Base-by-base conservation (phyloP, 2,329 filamentous ascomycete genomes). In the Phoma sp. region DNA sequence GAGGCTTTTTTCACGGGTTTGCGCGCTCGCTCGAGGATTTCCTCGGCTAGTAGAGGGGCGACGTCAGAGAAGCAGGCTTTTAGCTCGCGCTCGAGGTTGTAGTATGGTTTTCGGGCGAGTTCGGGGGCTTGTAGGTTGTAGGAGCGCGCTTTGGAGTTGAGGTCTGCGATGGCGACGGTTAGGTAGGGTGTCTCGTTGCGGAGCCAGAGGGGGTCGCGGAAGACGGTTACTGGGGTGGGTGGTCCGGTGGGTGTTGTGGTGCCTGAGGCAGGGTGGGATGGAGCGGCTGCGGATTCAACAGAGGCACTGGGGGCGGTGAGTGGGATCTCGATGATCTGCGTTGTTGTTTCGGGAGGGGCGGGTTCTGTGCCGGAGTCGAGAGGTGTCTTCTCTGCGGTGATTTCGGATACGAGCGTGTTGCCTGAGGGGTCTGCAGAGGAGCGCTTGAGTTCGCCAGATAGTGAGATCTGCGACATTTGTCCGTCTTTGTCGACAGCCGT, bases 111-210 rank as follows among this genome's bases (percentile, higher is more conserved):
- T 76, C 95, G 96, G 2, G 93, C 93, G 1, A 96, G 82, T 48
- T 92, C 88, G 0, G 95, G 95, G 0, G 95, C 93, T 87, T 96
- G 93, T 3, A 98, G 84, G 66, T 98, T 98, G 79, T 99, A 99
- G 12, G 90, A 90, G 21, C 95, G 85, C 7, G 92, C 89, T 42
- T 96, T 81, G 25, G 78, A 75, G 75, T 98, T 98, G 50, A 98
- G 84, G 51, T 91, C 86, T 39, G 84, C 83, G 60, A 99, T 84
- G 5, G 91, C 85, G 5, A 95, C 82, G 32, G 83, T 84, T 71
- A 93, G 86, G 76, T 96, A 98, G 6, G 87, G 81, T 3, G 78
- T 77, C 74, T 98, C 92, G 5, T 84, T 83, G 17, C 80, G 76
- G 60, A 95, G 84, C 89, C 93, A 97, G 1, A 83, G 77, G 0